Evolutionary conservation across 2,329 filamentous ascomycete genomes (phyloP).

Genomic region (Lithohypha guttulata): DNA sequence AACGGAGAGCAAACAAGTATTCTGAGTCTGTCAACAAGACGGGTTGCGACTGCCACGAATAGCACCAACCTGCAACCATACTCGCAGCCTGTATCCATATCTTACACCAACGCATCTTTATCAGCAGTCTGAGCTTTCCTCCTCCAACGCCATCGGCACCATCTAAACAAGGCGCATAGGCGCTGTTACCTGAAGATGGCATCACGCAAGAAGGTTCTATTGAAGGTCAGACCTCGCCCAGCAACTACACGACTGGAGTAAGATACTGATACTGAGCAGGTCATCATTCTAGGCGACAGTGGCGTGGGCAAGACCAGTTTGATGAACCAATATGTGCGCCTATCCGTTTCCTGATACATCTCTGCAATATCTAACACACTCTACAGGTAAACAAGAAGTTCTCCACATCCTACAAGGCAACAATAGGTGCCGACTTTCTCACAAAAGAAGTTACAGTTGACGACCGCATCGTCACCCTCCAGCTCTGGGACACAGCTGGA

Average conservation of each 20-base stretch:
- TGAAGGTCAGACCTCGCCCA: slow-evolving; percentile 54
- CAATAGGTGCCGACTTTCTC: slow-evolving; percentile 95
- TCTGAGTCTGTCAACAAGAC: too few species aligned
- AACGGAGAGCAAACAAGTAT: too few species aligned
- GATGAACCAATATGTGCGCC: slow-evolving; percentile 99
- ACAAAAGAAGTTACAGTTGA: slow-evolving; percentile 97
- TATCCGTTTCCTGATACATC: background rate
- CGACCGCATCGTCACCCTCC: slow-evolving; percentile 96
- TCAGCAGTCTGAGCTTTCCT: background rate
- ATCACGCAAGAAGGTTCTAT: slow-evolving; percentile 77
- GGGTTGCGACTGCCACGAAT: too few species aligned
- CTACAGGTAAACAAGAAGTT: slow-evolving; percentile 98
- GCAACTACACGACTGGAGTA: slow-evolving; percentile 5
- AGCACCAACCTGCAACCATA: background rate
- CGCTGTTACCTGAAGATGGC: slow-evolving; percentile 44
- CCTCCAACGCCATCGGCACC: background rate
- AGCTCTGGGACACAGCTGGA: slow-evolving; percentile 97
- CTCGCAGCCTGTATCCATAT: background rate
- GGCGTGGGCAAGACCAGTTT: slow-evolving; percentile 98
- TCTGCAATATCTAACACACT: slow-evolving; percentile 10
- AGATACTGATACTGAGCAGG: slow-evolving; percentile 42
- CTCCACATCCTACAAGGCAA: slow-evolving; percentile 98
- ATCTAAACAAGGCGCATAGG: background rate
- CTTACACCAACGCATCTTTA: background rate
- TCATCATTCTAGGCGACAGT: slow-evolving; percentile 97